A percentile compares a stretch with the other conserved stretches of the same genome.
phyloP scores from a whole-genome alignment of 208 protist species.

The Porcisia hertigi region DNA sequence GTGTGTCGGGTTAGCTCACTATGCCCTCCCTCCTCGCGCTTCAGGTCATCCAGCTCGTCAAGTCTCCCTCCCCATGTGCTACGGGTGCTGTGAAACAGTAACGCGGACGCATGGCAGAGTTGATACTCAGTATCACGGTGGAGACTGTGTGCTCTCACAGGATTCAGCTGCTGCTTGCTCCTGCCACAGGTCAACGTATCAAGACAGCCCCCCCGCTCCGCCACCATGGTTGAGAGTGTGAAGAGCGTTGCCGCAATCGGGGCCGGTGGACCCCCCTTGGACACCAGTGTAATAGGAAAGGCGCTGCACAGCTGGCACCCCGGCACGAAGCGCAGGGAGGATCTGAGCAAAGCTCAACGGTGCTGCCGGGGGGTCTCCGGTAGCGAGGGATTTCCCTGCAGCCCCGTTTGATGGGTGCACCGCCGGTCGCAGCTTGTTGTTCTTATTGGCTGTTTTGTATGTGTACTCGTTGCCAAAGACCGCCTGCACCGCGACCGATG shows the following conservation, averaged over 20 bases:
- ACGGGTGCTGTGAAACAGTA: constrained; percentile 7
- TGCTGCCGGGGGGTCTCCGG: neutral
- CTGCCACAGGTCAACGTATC: neutral
- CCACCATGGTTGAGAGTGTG: neutral
- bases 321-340: constrained; percentile 17
- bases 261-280: neutral
- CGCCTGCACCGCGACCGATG: constrained; percentile 35
- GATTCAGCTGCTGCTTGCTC: neutral
- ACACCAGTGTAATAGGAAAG: constrained; percentile 27
- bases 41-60: constrained; percentile 42
- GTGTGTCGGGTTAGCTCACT: constrained; percentile 5
- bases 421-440: neutral
- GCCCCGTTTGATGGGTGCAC: neutral
- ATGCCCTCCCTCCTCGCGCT: constrained; percentile 34
- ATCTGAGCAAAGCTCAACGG: constrained; percentile 16
- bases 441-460: neutral
- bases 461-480: constrained; percentile 60
- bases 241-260: neutral
- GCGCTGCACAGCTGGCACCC: constrained; percentile 1
- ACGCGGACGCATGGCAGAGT: neutral
- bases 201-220: neutral
- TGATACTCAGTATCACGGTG: neutral
- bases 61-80: constrained; percentile 31
- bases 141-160: neutral
- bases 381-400: neutral